Conservation (phyloP, 2,329 filamentous ascomycete species). For the Drechslera avenae region DNA sequence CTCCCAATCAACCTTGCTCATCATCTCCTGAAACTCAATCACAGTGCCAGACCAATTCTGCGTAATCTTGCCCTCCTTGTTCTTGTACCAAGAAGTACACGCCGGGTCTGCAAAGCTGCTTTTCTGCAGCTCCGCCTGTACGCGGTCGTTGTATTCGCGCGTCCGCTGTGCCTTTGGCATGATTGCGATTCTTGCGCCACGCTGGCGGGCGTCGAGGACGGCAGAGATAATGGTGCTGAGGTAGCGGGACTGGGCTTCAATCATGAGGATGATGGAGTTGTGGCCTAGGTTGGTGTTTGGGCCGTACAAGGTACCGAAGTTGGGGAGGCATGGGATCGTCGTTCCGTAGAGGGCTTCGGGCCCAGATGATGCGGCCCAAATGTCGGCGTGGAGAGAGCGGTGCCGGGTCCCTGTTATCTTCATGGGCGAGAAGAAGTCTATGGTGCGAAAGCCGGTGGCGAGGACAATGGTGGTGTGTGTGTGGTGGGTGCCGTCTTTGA, state of each 20-base stretch:
- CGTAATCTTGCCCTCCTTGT: constrained; percentile 58
- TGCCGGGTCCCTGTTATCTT: constrained; percentile 55
- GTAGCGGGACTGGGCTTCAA: constrained; percentile 63
- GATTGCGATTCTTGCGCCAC: constrained; percentile 52
- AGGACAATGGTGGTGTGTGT: constrained; percentile 62
- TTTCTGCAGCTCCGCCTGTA: constrained; percentile 53
- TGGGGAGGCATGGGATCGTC: constrained; percentile 58
- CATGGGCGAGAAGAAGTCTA: constrained; percentile 65
- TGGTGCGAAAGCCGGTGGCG: constrained; percentile 64
- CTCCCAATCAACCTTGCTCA: constrained; percentile 51
- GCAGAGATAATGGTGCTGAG: constrained; percentile 57
- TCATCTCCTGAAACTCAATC: constrained; percentile 59
- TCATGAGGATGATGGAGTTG: constrained; percentile 66
- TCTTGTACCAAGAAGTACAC: constrained; percentile 64
- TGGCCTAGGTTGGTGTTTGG: constrained; percentile 62
- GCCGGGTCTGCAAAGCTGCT: constrained; percentile 60
- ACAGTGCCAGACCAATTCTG: constrained; percentile 63
- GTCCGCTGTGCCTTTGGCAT: constrained; percentile 51
- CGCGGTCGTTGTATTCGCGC: constrained; percentile 52
- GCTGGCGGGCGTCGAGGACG: constrained; percentile 53
- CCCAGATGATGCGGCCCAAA: constrained; percentile 60
- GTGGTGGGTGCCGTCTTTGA: constrained; percentile 49
- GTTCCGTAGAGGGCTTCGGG: constrained; percentile 59
- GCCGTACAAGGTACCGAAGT: constrained; percentile 64
- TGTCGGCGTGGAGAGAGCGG: constrained; percentile 52